Conservation (phyloP, 2,329 filamentous ascomycete species). For the Annulohypoxylon truncatum region DNA sequence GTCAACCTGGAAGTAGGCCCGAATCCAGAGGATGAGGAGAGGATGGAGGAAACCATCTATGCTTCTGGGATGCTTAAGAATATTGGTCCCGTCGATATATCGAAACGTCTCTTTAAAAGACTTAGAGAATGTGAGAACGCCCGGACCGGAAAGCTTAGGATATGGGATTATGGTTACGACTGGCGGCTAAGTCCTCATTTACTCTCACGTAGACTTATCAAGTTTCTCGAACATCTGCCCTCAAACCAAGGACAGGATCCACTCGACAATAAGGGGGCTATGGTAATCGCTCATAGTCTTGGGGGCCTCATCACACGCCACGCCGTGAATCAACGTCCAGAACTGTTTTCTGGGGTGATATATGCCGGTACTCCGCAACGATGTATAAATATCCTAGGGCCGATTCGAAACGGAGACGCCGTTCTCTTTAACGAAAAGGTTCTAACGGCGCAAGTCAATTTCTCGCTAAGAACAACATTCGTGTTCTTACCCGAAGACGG, state of each 20-base stretch:
- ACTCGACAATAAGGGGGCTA: constrained; percentile 72
- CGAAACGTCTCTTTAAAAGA: constrained; percentile 81
- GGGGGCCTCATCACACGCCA: constrained; percentile 90
- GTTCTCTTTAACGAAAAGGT: constrained; percentile 90
- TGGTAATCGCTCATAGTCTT: constrained; percentile 86
- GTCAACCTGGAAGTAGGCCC: constrained; percentile 91
- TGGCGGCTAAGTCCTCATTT: constrained; percentile 89
- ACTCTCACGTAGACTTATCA: constrained; percentile 76
- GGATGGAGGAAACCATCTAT: constrained; percentile 84
- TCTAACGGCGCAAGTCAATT: constrained; percentile 92
- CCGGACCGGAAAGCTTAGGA: constrained; percentile 74
- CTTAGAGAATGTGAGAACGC: constrained; percentile 80
- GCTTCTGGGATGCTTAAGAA: constrained; percentile 90
- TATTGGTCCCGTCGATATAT: constrained; percentile 92
- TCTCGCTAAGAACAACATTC: constrained; percentile 88
- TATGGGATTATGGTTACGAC: constrained; percentile 95
- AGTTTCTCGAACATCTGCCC: constrained; percentile 78
- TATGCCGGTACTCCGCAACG: constrained; percentile 87
- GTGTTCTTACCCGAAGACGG: constrained; percentile 87
- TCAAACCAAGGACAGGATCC: constrained; percentile 73
- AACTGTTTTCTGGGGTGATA: constrained; percentile 86
- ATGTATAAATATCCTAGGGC: constrained; percentile 92
- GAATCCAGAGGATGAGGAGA: constrained; percentile 82
- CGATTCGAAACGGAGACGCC: constrained; percentile 90
- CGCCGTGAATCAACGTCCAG: constrained; percentile 84